Conservation (phyloP, 106 monocot species). For the Xerophyta viscosa region DNA sequence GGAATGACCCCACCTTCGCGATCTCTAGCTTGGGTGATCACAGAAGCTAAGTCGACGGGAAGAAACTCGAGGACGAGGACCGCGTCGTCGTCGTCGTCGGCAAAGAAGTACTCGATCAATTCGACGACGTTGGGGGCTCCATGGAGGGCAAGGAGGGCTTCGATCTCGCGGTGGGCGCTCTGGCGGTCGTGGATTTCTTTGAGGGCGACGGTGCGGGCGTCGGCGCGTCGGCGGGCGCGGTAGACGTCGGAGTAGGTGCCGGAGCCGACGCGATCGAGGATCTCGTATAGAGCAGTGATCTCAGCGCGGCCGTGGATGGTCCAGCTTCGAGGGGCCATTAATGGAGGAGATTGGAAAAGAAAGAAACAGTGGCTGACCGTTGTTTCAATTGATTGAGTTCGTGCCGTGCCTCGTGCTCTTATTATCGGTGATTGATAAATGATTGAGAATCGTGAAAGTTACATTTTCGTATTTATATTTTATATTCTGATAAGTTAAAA, state of each 20-base stretch:
- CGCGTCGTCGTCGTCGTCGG: constrained; percentile 28
- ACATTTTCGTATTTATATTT: no score
- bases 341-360: no score
- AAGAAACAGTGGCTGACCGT: no score
- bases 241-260: constrained; percentile 97
- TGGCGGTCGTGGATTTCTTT: constrained; percentile 90
- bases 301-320: constrained; percentile 84
- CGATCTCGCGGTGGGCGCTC: constrained; percentile 39
- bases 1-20: constrained; percentile 20
- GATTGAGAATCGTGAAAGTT: no score
- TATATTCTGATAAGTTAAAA: no score
- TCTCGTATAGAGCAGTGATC: constrained; percentile 71
- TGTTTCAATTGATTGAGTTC: no score
- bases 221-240: constrained; percentile 67
- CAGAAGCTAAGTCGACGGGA: constrained; percentile 30
- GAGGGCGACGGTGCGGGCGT: constrained; percentile 61
- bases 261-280: constrained; percentile 65
- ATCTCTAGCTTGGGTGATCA: constrained; percentile 16
- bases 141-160: constrained; percentile 26
- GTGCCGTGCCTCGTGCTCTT: no score
- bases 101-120: constrained; percentile 39
- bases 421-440: no score
- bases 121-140: constrained; percentile 29
- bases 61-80: constrained; percentile 42
- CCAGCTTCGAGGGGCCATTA: constrained; percentile 52